Evolutionary conservation across 2,329 filamentous ascomycete species (phyloP), one percentile per base, ranked within the genome.

Genomic region (Aspergillus versicolor): DNA sequence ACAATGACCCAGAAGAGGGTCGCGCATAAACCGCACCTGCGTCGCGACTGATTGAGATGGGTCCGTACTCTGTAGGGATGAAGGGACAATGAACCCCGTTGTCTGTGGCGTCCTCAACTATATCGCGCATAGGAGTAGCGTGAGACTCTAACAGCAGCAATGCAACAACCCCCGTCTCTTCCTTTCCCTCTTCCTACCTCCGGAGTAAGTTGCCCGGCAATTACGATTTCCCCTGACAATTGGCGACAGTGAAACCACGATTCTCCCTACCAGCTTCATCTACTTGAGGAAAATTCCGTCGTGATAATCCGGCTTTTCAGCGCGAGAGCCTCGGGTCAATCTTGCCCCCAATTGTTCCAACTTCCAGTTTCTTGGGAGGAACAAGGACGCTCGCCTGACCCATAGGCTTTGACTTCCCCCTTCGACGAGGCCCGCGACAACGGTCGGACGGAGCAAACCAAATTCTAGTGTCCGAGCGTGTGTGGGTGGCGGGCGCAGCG

Each of bases 71-170:
- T 21, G 42, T 40, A 27, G 40, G 48, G 42, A 24, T 45, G 43
- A 50, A 37, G 34, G 27, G 9, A 30, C 9, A 30, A 9, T 30
- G 48, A 45, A 43, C 47, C 42, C 47, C 24, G 55, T 44, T 52
- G 55, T 53, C 30, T 53, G 43, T 57, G 49, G 55, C 44, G 50
- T 30, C 40, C 13, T 53, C 50, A 45, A 51, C 54, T 56, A 56
- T 61, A 57, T 60, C 58, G 58, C 55, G 58, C 55, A 60, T 38
- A 42, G 46, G 48, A 46, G 47, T 30, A 41, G 54, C 52, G 44
- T 30, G 49, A 40, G 37, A 58, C 50, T 54, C 52, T 55, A 54
- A 48, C 53, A 54, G 49, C 41, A 53, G 51, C 30, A 53, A 24
- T 34, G 27, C 46, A 32, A 45, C 41, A 45, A 42, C 40, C 58